Evolutionary conservation across 2,329 filamentous ascomycete species (phyloP), one percentile per base, ranked within the genome.

Genomic region (Diaporthe helianthi): DNA sequence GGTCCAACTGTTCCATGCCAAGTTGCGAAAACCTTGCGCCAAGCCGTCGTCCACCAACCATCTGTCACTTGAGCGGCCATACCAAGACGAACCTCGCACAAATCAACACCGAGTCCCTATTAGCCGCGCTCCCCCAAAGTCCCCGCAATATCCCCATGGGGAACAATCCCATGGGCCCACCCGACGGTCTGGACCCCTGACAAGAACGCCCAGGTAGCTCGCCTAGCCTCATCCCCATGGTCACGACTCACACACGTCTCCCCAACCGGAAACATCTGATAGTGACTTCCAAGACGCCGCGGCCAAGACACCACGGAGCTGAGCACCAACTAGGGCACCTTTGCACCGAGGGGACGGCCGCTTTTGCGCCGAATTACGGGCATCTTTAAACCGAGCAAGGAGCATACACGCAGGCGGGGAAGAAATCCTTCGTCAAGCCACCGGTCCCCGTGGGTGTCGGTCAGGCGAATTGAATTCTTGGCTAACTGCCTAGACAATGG

Each of bases 11-110:
- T 47, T 33, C 55, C 55, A 33, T 61, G 55, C 55, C 55, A 61
- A 61, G 55, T 61, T 61, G 55, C 55, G 38, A 61, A 61, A 61
- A 61, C 55, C 41, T 61, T 19, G 55, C 38, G 55, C 55, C 55
- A 61, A 61, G 55, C 2, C 31, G 55, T 17, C 41, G 26, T 46
- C 55, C 55, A 46, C 55, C 55, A 61, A 46, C 55, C 55, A 61
- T 24, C 38, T 17, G 38, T 46, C 55, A 46, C 55, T 61, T 46
- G 38, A 33, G 55, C 19, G 47, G 17, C 38, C 31, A 47, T 46
- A 61, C 55, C 55, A 61, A 46, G 55, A 22, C n/a, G 6, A 46
- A 47, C 38, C n/a, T 61, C 55, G 55, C 41, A 61, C 55, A 61
- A 61, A 22, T 61, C 41, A 46, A 61, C 24, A 10, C 55, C 55